Base-by-base conservation (phyloP, 208 protist species). In the Leishmania major region DNA sequence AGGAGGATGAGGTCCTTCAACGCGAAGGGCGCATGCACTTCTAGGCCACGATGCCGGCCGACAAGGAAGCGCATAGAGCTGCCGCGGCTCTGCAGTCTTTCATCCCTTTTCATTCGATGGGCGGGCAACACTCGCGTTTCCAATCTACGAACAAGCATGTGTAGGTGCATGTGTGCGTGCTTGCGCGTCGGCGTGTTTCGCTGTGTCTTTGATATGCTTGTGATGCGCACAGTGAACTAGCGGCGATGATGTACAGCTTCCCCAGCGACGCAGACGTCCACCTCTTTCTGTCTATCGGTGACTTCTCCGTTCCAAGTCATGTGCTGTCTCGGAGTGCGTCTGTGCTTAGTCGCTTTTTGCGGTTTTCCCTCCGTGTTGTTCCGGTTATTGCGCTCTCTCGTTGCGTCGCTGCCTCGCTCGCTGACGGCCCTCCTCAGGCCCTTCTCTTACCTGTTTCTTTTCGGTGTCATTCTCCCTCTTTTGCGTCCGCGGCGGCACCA, bases 1-100 rank as follows among this genome's bases (percentile, higher is more conserved):
- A 97, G 84, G 94, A 96, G 84, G 89, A 96, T 49, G 93, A 92
- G 70, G 62, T 95, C 59, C 83, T 96, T 53, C 80, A 86, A 57
- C 87, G 87, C 35, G 85, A 97, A 72, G 87, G 40, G 73, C 88
- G 72, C 74, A 78, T 70, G 73, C 76, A 78, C 59, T n/a, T 80
- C 10, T 77, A 77, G 51, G 40, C 51, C n/a, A 17, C 3, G 25
- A 49, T 22, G 19, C 13, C 19, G 4, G 28, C 22, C 28, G 6
- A 4, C n/a, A 35, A 31, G 28, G 4, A 17, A 25, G 28, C 40
- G 22, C 28, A 13, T 35, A 13, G 25, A 74, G 11, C 25, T 19
- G 70, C 43, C 28, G 45, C 28, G 45, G 8, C 70, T 55, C 25
- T 47, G 45, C 45, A 28, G 43, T 15, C 51, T 31, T 74, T 35